Base-by-base conservation (phyloP, 176 grass and related monocot genomes). In the Leersia perrieri region DNA sequence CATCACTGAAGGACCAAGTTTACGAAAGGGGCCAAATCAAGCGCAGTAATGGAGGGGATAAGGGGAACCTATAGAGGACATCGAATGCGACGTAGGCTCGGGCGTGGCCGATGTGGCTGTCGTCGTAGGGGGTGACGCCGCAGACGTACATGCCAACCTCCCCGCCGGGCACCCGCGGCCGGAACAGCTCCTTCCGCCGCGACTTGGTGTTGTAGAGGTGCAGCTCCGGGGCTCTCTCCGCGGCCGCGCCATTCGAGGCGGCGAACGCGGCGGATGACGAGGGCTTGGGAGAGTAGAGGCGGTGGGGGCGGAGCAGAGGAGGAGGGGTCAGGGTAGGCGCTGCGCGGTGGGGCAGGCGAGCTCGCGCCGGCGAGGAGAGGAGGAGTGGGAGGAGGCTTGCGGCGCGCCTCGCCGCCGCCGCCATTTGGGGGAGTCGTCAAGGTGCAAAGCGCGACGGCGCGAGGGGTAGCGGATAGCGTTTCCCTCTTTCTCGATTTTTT, bases 101-200 rank as follows among this genome's bases (percentile, higher is more conserved):
- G 27, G 94, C 94, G 76, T 97, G 94, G 25, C 94, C 94, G 78
- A 97, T 90, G 80, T 97, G 94, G 77, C 94, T 94, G 92, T 92
- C 81, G 82, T 97, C 94, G 73, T 97, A 97, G 25, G 91, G 77
- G 55, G 94, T 97, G 73, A 97, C 87, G n/a, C 94, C 94, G 67
- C 94, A 97, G 20, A 97, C 94, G 84, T 97, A 97, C 94, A 97
- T 97, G 58, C 94, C 89, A 41, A 92, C 92, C 77, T 84, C 86
- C 20, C 92, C 86, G 33, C 68, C 76, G 16, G 88, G 83, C 30
- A 69, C 83, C 57, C 88, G 86, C 0, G 95, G 80, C 28, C 64
- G 78, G 34, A 98, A 98, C 32, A 29, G 86, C 78, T 91, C 90
- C 88, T 91, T 98, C 75, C 34, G 70, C 72, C 77, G 88, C 38